A percentile compares a stretch with the other conserved stretches of the same genome.
These are phyloP conservation scores for Solanum chilense DNA, from an alignment of 257 asterid genomes.

Conservation along the genomic window DNA sequence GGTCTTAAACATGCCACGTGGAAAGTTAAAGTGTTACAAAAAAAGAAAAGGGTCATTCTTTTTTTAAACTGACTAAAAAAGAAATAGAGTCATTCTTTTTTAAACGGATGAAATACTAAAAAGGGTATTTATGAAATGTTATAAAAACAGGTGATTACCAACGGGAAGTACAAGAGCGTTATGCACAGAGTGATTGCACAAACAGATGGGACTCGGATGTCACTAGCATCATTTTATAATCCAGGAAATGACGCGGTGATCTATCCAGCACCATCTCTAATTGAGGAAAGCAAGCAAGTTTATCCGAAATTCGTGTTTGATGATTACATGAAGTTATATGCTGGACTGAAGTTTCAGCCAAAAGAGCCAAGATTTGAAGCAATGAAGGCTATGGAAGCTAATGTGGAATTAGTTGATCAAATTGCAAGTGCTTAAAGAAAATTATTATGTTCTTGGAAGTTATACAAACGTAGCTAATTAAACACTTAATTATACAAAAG, in stretches of 20 bases:
- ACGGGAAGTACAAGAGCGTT: constrained; percentile 20
- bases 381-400: constrained; percentile 5
- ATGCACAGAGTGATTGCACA: constrained; percentile 16
- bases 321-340: constrained; percentile 18
- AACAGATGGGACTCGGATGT: constrained; percentile 12
- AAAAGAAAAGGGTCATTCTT: too few species aligned
- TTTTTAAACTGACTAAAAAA: too few species aligned
- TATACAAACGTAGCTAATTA: not conserved
- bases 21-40: too few species aligned
- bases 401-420: not conserved
- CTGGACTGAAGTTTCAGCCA: constrained; percentile 10
- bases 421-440: not conserved
- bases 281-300: not conserved
- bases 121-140: not conserved
- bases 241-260: constrained; percentile 19
- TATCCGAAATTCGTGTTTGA: constrained; percentile 14
- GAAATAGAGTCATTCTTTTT: too few species aligned
- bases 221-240: constrained; percentile 15
- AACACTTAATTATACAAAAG: not conserved
- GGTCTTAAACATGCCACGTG: too few species aligned
- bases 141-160: constrained; percentile 11
- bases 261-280: constrained; percentile 6
- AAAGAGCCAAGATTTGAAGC: constrained; percentile 22
- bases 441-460: not conserved
- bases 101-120: not conserved